These are phyloP conservation scores for Castanea sativa DNA, from an alignment of 306 rosid species.

Conservation along the genomic window DNA sequence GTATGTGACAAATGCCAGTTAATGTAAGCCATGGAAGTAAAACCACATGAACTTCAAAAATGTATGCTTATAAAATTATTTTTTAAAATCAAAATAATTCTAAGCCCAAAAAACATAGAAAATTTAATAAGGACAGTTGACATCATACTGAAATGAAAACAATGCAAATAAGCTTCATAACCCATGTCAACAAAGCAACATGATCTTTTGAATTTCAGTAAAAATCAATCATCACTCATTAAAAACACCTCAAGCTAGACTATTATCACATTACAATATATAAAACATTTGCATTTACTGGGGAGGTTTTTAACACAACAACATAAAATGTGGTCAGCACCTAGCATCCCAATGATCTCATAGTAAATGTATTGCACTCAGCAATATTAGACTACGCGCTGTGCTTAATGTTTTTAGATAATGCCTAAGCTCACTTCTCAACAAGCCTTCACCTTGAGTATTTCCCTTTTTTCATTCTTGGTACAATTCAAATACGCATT, in stretches of 20 bases:
- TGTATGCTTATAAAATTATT: neutral
- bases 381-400: neutral
- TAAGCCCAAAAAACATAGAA: neutral
- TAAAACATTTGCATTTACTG: neutral
- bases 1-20: conserved; percentile 3
- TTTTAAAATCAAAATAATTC: neutral
- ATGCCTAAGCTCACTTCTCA: neutral
- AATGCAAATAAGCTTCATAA: neutral
- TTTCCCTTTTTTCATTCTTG: neutral
- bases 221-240: neutral
- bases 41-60: neutral
- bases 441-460: neutral
- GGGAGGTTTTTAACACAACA: neutral
- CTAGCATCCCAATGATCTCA: neutral
- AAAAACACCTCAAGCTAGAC: neutral
- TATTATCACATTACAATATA: neutral
- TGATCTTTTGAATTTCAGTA: neutral
- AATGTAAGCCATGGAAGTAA: neutral
- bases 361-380: neutral
- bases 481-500: no score
- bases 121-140: neutral
- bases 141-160: neutral
- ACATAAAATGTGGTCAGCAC: neutral
- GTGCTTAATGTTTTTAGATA: neutral
- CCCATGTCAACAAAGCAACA: neutral